Percentiles rank a stretch among this genome's conserved stretches.
phyloP scores from a whole-genome alignment of 2,329 filamentous ascomycete species.

The Trichoderma harzianum region DNA sequence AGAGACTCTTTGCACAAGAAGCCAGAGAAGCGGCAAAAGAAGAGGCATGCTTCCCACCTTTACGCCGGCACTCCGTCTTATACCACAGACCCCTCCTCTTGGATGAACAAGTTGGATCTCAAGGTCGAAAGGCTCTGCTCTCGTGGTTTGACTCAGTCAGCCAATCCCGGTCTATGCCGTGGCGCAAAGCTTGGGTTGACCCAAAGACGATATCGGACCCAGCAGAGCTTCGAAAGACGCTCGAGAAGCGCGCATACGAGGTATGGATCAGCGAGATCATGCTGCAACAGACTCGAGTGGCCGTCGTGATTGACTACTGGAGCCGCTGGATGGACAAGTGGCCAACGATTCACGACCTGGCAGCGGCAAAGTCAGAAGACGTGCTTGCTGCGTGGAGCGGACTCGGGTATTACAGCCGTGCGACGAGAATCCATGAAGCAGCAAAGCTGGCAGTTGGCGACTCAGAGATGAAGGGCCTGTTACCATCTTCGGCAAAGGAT shows the following conservation, averaged over 20 bases:
- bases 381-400: conserved; percentile 59
- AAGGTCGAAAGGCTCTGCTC: conserved; percentile 40
- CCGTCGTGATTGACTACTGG: conserved; percentile 61
- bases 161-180: conserved; percentile 52
- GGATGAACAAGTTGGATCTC: conserved; percentile 31
- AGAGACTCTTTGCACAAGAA: conserved; percentile 16
- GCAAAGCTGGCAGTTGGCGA: conserved; percentile 49
- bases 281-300: conserved; percentile 64
- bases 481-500: conserved; percentile 46
- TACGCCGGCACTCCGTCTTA: conserved; percentile 21
- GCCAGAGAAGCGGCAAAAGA: neutral
- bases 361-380: conserved; percentile 50
- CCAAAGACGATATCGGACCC: conserved; percentile 31
- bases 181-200: conserved; percentile 57
- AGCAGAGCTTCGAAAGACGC: conserved; percentile 36
- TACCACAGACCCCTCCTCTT: conserved; percentile 53
- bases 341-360: conserved; percentile 57
- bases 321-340: conserved; percentile 58
- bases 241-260: conserved; percentile 58
- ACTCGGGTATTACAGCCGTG: conserved; percentile 63
- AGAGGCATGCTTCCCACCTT: conserved; percentile 20
- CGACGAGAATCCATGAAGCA: conserved; percentile 56
- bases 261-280: conserved; percentile 67
- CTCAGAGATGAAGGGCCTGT: conserved; percentile 40
- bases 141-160: conserved; percentile 51